phyloP scores from a whole-genome alignment of 345 rosid species.

The Tarenaya hassleriana region DNA sequence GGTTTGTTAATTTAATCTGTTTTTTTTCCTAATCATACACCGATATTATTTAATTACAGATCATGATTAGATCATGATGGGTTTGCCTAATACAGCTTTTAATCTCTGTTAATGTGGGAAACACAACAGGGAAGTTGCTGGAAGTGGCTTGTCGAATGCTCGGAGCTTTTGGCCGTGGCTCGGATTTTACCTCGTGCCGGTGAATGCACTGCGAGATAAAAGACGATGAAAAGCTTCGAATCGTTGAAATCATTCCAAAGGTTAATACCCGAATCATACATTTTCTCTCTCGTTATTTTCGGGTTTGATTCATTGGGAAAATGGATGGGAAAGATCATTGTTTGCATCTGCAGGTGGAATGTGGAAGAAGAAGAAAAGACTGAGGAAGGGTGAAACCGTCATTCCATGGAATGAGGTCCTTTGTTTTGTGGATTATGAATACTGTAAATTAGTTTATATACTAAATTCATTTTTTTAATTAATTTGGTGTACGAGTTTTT shows the following conservation, averaged over 20 bases:
- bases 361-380: slow-evolving; percentile 19
- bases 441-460: slow-evolving; percentile 27
- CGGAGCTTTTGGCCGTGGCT: slow-evolving; percentile 50
- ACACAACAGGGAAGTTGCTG: slow-evolving; percentile 55
- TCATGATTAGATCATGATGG: slow-evolving; percentile 17
- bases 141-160: slow-evolving; percentile 63
- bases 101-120: slow-evolving; percentile 10
- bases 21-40: no score
- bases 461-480: slow-evolving; percentile 21
- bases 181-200: slow-evolving; percentile 42
- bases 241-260: slow-evolving; percentile 21
- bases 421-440: slow-evolving; percentile 19
- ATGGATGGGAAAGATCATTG: not conserved
- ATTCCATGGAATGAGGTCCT: slow-evolving; percentile 17
- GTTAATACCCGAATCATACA: slow-evolving; percentile 11
- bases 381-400: not conserved
- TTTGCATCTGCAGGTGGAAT: slow-evolving; percentile 2
- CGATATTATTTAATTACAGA: not conserved
- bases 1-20: not conserved
- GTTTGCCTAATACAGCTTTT: slow-evolving; percentile 19
- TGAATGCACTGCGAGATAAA: slow-evolving; percentile 17
- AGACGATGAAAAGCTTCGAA: no score
- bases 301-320: slow-evolving; percentile 1
- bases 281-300: not conserved
- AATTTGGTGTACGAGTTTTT: slow-evolving; percentile 28